phyloP scores from a whole-genome alignment of 23 red algal genomes.

The Cyanidiococcus yangmingshanensis region DNA sequence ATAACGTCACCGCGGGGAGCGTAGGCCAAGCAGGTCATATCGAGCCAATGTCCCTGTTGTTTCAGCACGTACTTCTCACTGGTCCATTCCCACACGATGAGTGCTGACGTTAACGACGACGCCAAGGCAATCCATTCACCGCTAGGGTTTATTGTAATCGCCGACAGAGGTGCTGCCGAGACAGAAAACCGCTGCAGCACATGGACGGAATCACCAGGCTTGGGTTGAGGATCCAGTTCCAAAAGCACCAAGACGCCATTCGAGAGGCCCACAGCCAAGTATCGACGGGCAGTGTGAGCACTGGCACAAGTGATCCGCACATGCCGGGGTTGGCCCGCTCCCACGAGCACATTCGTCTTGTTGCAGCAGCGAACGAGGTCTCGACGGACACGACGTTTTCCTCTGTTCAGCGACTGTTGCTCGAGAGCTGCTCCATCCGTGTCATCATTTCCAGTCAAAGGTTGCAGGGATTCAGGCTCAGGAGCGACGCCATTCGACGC shows the following conservation, averaged over 20 bases:
- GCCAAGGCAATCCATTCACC: slow-evolving; percentile 86
- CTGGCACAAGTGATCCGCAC: neutral
- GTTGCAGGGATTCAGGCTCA: neutral
- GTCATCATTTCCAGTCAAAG: neutral
- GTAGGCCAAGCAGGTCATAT: slow-evolving; percentile 53
- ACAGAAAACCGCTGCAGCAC: slow-evolving; percentile 50
- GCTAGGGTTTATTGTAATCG: slow-evolving; percentile 35
- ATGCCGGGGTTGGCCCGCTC: neutral
- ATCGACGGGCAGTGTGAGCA: neutral
- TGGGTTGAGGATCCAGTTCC: slow-evolving; percentile 38
- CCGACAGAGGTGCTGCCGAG: slow-evolving; percentile 33
- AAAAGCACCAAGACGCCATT: slow-evolving; percentile 69
- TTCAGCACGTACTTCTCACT: slow-evolving; percentile 93
- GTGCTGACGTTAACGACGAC: slow-evolving; percentile 37
- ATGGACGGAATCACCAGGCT: neutral
- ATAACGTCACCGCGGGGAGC: slow-evolving; percentile 66
- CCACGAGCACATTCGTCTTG: neutral
- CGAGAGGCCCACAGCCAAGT: slow-evolving; percentile 47
- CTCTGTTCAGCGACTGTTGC: neutral
- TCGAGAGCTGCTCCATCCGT: neutral
- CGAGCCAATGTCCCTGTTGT: slow-evolving; percentile 69
- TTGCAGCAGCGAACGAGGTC: neutral
- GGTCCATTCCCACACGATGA: slow-evolving; percentile 94
- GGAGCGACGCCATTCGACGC: neutral
- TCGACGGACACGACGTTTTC: neutral